Evolutionary conservation across 108 stramenopile genomes (phyloP), one percentile per base, ranked within the genome.

Genomic region (Fragilaria crotonensis): DNA sequence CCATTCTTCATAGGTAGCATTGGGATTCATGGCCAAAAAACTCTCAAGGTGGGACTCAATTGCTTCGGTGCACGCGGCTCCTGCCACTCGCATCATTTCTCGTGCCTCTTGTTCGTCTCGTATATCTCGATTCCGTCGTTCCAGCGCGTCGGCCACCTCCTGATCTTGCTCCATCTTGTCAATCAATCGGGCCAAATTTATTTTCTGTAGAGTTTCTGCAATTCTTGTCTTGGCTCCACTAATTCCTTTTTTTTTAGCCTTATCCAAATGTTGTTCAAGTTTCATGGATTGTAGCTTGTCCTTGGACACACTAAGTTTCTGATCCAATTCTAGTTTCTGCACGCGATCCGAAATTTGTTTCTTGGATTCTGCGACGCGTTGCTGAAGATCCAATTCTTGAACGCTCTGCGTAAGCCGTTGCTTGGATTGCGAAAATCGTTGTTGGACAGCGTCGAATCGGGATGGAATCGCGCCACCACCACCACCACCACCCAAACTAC

Each of bases 1-100:
- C 87, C 87, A 85, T 48, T 83, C 75, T 50, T 81, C 75, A 29
- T 89, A 89, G 19, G 71, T 89, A 11, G 74, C 78, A 63, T 71
- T 23, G 11, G 77, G 79, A 63, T 74, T 18, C 2, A n/a, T 20
- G n/a, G 23, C 26, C 20, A 59, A 28, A 47, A 59, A 59, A n/a
- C 25, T 17, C 46, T 47, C 58, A 3, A 59, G 19, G 57, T 80
- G 79, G 50, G 68, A 64, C 45, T 64, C 54, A n/a, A 84, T 85
- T 2, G 64, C 57, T 3, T 59, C 32, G 33, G 80, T 21, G 23
- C 70, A 79, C 5, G 71, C 72, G 26, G 68, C 70, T 48, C 77
- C 81, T 17, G 81, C 78, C 60, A 78, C 83, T 47, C 67, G 51
- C 27, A 68, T 72, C 14, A 89, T 48, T n/a, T 73, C 69, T 26